These are phyloP conservation scores for Ustilago shanxiensis DNA, from an alignment of 1,284 basidiomycete genomes.

Conservation along the genomic window DNA sequence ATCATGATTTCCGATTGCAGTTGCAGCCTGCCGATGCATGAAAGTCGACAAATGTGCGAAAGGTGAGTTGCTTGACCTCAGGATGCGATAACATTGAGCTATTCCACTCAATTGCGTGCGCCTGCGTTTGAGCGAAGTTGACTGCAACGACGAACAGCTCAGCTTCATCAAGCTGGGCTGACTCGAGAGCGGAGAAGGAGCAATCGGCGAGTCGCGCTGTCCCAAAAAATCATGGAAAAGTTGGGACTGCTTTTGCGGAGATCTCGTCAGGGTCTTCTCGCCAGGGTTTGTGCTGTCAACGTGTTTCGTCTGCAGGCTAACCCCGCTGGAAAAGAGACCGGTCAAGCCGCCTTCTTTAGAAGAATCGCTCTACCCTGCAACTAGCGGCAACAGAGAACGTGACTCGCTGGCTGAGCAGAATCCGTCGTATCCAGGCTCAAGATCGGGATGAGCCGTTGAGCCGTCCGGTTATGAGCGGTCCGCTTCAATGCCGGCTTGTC, in stretches of 20 bases:
- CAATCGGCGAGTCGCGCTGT: not conserved
- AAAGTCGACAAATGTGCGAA: not conserved
- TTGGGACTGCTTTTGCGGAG: conserved; percentile 11
- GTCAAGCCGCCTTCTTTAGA: not conserved
- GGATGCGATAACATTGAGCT: not conserved
- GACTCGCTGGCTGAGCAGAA: not conserved
- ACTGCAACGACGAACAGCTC: not conserved
- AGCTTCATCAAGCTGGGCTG: not conserved
- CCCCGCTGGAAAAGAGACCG: not conserved
- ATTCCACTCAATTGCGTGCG: no score
- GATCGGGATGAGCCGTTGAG: not conserved
- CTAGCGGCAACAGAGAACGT: not conserved
- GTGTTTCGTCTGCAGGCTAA: not conserved
- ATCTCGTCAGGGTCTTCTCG: conserved; percentile 1
- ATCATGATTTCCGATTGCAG: conserved; percentile 1
- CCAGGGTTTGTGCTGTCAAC: not conserved
- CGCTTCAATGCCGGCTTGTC: not conserved
- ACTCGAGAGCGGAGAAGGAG: conserved; percentile 3
- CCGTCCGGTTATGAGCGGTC: not conserved
- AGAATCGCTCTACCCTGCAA: not conserved
- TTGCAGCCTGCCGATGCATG: no score
- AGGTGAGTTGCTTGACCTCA: not conserved
- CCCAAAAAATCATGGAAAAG: conserved; percentile 1
- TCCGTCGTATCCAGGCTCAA: not conserved
- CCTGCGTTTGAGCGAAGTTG: not conserved